Evolutionary conservation across 1,284 basidiomycete genomes (phyloP).

Genomic region (Violaceomyces palustris): DNA sequence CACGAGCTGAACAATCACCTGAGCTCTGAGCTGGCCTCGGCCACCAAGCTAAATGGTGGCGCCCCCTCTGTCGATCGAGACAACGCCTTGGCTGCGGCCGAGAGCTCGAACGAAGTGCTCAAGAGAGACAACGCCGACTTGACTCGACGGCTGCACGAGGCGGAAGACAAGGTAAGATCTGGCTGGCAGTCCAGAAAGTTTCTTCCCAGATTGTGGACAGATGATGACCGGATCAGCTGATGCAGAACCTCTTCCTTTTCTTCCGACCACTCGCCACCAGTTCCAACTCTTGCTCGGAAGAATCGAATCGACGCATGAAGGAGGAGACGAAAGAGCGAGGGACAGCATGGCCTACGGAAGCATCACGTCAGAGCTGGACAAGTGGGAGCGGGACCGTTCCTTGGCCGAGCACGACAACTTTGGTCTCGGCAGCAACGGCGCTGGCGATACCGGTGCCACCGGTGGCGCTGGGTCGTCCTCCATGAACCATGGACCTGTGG

Average conservation of each 20-base stretch:
- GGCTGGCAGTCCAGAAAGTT: too few relatives aligned
- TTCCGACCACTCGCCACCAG: slow-evolving; percentile 1
- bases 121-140: slow-evolving; percentile 32
- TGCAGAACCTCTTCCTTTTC: too few relatives aligned
- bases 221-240: too few relatives aligned
- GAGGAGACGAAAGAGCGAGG: slow-evolving; percentile 14
- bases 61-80: background rate
- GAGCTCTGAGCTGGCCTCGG: slow-evolving; percentile 13
- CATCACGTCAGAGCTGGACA: slow-evolving; percentile 44
- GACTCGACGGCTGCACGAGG: slow-evolving; percentile 33
- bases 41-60: background rate
- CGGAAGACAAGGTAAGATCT: slow-evolving; percentile 25
- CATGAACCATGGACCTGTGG: too few relatives aligned
- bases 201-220: too few relatives aligned
- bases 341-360: slow-evolving; percentile 32
- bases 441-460: too few relatives aligned
- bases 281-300: slow-evolving; percentile 36
- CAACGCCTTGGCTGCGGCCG: slow-evolving; percentile 4
- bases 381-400: slow-evolving; percentile 38
- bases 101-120: slow-evolving; percentile 35
- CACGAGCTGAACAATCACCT: slow-evolving; percentile 35
- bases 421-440: too few relatives aligned
- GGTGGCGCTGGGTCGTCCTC: too few relatives aligned
- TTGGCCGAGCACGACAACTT: too few relatives aligned
- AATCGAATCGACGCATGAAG: slow-evolving; percentile 32